A percentile compares a stretch with the other conserved stretches of the same genome.
phyloP scores from a whole-genome alignment of 73 alveolate genomes.

The Strombidium stylifer region DNA sequence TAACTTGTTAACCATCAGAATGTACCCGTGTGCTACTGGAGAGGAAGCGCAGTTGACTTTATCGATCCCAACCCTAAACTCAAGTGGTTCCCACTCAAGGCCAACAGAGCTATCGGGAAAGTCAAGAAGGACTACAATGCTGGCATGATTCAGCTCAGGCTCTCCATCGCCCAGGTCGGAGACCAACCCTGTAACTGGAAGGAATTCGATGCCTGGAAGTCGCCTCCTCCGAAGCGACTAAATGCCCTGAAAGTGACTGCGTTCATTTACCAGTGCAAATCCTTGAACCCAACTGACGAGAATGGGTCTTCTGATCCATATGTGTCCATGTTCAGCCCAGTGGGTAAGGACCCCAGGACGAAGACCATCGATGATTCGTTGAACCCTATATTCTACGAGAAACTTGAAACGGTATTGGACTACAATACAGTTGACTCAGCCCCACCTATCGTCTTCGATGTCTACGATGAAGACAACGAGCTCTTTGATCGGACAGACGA shows the following conservation, averaged over 20 bases:
- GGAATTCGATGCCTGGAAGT: slow-evolving; percentile 31
- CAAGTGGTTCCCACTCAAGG: slow-evolving; percentile 56
- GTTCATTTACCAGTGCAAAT: slow-evolving; percentile 84
- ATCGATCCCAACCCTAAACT: slow-evolving; percentile 38
- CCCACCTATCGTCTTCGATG: slow-evolving; percentile 84
- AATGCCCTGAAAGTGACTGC: slow-evolving; percentile 43
- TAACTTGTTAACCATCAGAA: slow-evolving; percentile 53
- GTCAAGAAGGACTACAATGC: slow-evolving; percentile 54
- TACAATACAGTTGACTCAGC: slow-evolving; percentile 58
- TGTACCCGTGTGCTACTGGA: slow-evolving; percentile 53
- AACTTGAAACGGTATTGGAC: slow-evolving; percentile 52
- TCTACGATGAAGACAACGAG: slow-evolving; percentile 73
- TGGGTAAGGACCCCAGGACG: slow-evolving; percentile 22
- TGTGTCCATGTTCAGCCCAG: slow-evolving; percentile 43
- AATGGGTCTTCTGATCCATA: slow-evolving; percentile 78
- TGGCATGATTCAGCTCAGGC: slow-evolving; percentile 56
- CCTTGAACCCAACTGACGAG: slow-evolving; percentile 87
- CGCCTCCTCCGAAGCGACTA: slow-evolving; percentile 37
- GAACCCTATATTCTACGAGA: slow-evolving; percentile 73
- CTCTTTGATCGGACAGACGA: slow-evolving; percentile 71
- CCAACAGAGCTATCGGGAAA: slow-evolving; percentile 56
- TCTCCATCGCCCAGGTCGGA: slow-evolving; percentile 20
- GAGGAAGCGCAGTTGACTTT: slow-evolving; percentile 59
- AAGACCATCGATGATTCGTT: slow-evolving; percentile 52
- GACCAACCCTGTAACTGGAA: slow-evolving; percentile 14